phyloP scores from a whole-genome alignment of 345 rosid species.

The Balakata baccata region DNA sequence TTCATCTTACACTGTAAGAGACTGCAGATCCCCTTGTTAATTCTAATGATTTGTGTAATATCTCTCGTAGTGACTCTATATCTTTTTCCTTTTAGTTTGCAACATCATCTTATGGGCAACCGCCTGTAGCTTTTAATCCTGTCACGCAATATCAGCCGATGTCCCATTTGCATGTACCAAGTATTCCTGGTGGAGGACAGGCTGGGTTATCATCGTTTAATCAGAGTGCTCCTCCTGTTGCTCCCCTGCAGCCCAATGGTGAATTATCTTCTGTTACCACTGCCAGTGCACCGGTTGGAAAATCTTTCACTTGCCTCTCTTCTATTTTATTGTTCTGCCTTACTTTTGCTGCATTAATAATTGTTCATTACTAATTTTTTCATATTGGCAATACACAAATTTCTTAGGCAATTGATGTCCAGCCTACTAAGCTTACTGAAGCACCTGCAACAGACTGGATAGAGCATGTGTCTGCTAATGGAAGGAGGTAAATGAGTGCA shows the following conservation, averaged over 20 bases:
- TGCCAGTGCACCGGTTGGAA: slow-evolving; percentile 38
- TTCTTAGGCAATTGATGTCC: slow-evolving; percentile 38
- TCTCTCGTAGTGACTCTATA: slow-evolving; percentile 15
- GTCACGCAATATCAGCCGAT: slow-evolving; percentile 50
- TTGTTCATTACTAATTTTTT: not conserved
- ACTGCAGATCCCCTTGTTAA: slow-evolving; percentile 1
- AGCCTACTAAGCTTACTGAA: slow-evolving; percentile 37
- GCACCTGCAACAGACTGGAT: slow-evolving; percentile 64
- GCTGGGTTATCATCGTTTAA: slow-evolving; percentile 34
- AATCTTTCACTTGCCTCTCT: slow-evolving; percentile 10
- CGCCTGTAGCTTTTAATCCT: slow-evolving; percentile 37
- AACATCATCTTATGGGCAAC: slow-evolving; percentile 50
- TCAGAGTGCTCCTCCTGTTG: slow-evolving; percentile 39
- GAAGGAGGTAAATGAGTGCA: slow-evolving; percentile 58
- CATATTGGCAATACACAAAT: slow-evolving; percentile 12
- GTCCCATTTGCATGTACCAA: slow-evolving; percentile 48
- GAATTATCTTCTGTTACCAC: slow-evolving; percentile 48
- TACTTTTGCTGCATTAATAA: slow-evolving; percentile 3
- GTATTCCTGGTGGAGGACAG: slow-evolving; percentile 52
- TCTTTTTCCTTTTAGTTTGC: slow-evolving; percentile 51
- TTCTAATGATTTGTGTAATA: slow-evolving; percentile 19
- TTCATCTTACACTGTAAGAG: slow-evolving; percentile 64
- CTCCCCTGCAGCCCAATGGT: slow-evolving; percentile 37
- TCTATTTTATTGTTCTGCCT: not conserved
- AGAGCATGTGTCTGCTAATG: slow-evolving; percentile 78